Percentiles rank a stretch among this genome's conserved stretches.
phyloP scores from a whole-genome alignment of 192 early-diverging fungal genomes.

The Backusella luteola region DNA sequence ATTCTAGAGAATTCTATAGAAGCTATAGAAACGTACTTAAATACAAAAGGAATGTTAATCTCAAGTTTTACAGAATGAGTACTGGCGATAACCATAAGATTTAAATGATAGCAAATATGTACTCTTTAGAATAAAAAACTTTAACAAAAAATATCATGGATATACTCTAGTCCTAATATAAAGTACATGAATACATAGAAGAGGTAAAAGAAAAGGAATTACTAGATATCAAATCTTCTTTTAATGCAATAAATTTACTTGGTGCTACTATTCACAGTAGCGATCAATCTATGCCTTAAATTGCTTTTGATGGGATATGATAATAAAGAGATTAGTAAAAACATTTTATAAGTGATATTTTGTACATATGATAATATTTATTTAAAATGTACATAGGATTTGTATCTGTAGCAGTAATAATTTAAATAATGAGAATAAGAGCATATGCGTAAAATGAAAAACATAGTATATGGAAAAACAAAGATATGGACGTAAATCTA shows the following conservation, averaged over 20 bases:
- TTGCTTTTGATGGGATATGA: not conserved
- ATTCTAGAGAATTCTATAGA: not conserved
- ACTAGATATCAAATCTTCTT: not conserved
- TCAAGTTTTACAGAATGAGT: not conserved
- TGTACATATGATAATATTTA: not conserved
- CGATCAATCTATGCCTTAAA: not conserved
- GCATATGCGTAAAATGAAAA: not conserved
- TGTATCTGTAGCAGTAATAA: not conserved
- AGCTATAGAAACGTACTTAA: not conserved
- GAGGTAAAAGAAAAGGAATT: not conserved
- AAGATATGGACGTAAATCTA: not conserved
- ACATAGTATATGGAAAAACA: not conserved
- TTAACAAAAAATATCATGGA: not conserved
- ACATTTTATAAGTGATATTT: not conserved
- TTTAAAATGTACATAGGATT: not conserved
- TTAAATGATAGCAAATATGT: not conserved
- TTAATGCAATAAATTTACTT: not conserved
- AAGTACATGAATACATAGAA: not conserved
- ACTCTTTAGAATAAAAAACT: too few relatives aligned
- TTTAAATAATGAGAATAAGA: not conserved
- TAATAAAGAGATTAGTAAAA: not conserved
- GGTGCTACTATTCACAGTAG: not conserved
- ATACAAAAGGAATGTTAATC: not conserved
- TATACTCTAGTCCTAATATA: not conserved
- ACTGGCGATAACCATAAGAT: not conserved